phyloP scores from a whole-genome alignment of 192 early-diverging fungal genomes.

The Umbelopsis ramanniana region DNA sequence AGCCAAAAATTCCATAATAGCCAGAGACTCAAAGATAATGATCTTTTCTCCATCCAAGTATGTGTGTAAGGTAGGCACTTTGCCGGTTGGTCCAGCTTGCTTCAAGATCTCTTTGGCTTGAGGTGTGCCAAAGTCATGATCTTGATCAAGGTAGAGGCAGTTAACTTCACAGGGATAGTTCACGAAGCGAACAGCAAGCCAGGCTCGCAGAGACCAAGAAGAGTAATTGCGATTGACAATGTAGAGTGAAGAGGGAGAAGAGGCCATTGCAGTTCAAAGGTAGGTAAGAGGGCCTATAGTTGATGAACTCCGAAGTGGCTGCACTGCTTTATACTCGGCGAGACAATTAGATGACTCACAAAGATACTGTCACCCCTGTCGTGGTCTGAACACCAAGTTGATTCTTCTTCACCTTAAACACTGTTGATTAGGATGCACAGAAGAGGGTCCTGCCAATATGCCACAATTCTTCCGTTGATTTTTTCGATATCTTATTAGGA shows the following conservation, averaged over 20 bases:
- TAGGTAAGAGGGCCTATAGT: background rate
- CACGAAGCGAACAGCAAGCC: constrained; percentile 32
- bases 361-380: no score
- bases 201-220: constrained; percentile 42
- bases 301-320: no score
- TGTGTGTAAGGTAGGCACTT: constrained; percentile 40
- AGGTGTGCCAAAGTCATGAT: constrained; percentile 4
- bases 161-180: constrained; percentile 31
- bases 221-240: constrained; percentile 44
- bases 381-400: no score
- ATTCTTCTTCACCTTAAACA: no score
- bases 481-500: background rate
- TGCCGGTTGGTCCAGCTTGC: constrained; percentile 39
- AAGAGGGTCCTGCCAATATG: no score
- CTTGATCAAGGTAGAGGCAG: background rate
- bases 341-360: no score
- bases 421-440: no score
- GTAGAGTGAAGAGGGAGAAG: constrained; percentile 24
- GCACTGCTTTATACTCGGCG: no score
- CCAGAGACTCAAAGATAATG: constrained; percentile 43
- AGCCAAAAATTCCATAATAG: constrained; percentile 40
- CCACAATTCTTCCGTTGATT: no score
- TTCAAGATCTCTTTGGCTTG: constrained; percentile 21
- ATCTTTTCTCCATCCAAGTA: constrained; percentile 30
- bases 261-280: background rate